phyloP scores from a whole-genome alignment of 1,284 basidiomycete species.

The Ceratobasidium theobromae region DNA sequence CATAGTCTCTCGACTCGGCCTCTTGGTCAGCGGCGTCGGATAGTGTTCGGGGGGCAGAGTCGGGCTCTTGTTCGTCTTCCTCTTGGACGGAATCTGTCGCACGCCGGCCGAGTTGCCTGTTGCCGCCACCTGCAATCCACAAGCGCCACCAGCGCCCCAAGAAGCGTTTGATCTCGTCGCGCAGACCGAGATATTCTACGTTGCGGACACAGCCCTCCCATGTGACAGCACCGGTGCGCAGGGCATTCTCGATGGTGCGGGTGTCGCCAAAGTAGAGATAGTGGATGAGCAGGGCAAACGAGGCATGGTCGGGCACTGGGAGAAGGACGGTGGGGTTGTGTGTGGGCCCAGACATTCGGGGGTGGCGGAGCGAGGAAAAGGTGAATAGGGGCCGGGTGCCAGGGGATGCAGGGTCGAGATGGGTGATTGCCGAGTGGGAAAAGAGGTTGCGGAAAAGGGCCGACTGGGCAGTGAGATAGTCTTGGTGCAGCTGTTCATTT shows the following conservation, averaged over 20 bases:
- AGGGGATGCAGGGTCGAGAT: slow-evolving; percentile 49
- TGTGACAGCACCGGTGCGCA: slow-evolving; percentile 59
- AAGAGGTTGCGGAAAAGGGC: slow-evolving; percentile 65
- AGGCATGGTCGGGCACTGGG: slow-evolving; percentile 73
- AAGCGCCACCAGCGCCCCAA: slow-evolving; percentile 27
- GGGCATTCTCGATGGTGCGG: slow-evolving; percentile 58
- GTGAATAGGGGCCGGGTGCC: slow-evolving; percentile 36
- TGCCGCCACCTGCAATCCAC: slow-evolving; percentile 14
- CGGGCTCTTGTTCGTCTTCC: slow-evolving; percentile 21
- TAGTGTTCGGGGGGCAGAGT: not conserved
- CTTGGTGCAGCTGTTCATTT: slow-evolving; percentile 61
- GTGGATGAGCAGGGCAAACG: slow-evolving; percentile 68
- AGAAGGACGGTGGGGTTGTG: slow-evolving; percentile 63
- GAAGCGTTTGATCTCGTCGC: slow-evolving; percentile 47
- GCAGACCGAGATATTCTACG: slow-evolving; percentile 73
- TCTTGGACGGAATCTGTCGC: slow-evolving; percentile 3
- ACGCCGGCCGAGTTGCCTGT: not conserved
- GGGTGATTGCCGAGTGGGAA: slow-evolving; percentile 61
- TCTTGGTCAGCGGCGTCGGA: slow-evolving; percentile 25
- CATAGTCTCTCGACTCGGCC: slow-evolving; percentile 14
- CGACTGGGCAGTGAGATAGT: slow-evolving; percentile 72
- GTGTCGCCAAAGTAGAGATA: slow-evolving; percentile 77
- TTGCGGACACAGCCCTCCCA: slow-evolving; percentile 82
- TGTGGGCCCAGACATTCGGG: slow-evolving; percentile 45
- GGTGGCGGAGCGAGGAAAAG: slow-evolving; percentile 34